A percentile compares a stretch with the other conserved stretches of the same genome.
Conservation (phyloP, 2,329 filamentous ascomycete species). For the Fusarium nygamai region DNA sequence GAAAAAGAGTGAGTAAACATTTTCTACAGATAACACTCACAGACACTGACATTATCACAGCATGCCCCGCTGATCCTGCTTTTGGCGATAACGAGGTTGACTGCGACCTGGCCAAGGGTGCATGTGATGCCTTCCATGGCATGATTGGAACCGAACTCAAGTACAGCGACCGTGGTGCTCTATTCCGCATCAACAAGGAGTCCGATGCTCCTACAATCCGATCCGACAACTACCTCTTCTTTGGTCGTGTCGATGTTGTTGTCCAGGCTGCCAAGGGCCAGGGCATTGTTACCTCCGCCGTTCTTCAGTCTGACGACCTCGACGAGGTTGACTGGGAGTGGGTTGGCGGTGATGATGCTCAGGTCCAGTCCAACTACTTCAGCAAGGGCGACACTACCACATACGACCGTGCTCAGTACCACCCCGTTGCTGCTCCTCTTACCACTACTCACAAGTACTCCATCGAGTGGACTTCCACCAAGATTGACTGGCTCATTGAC, state of each 20-base stretch:
- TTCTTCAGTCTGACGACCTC: conserved; percentile 88
- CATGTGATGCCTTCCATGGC: conserved; percentile 64
- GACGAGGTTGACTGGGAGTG: conserved; percentile 96
- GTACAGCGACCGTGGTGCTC: conserved; percentile 61
- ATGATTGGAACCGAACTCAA: conserved; percentile 59
- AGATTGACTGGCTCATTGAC: conserved; percentile 73
- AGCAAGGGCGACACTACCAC: conserved; percentile 76
- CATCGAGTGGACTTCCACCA: conserved; percentile 73
- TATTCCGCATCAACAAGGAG: conserved; percentile 74
- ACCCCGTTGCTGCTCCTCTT: conserved; percentile 64
- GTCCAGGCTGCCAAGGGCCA: conserved; percentile 81
- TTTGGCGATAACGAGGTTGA: conserved; percentile 66
- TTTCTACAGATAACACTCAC: neutral
- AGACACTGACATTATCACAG: conserved; percentile 45
- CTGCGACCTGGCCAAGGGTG: conserved; percentile 82
- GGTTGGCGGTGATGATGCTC: conserved; percentile 77
- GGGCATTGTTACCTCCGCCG: conserved; percentile 89
- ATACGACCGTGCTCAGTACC: conserved; percentile 75
- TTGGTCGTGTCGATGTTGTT: conserved; percentile 83
- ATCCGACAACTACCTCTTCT: conserved; percentile 93
- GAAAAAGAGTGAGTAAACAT: conserved; percentile 54
- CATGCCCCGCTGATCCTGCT: conserved; percentile 79
- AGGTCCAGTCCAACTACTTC: conserved; percentile 91
- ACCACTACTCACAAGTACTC: conserved; percentile 73
- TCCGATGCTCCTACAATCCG: conserved; percentile 77